These are phyloP conservation scores for Backusella luteola DNA, from an alignment of 192 early-diverging fungal species.

Conservation along the genomic window DNA sequence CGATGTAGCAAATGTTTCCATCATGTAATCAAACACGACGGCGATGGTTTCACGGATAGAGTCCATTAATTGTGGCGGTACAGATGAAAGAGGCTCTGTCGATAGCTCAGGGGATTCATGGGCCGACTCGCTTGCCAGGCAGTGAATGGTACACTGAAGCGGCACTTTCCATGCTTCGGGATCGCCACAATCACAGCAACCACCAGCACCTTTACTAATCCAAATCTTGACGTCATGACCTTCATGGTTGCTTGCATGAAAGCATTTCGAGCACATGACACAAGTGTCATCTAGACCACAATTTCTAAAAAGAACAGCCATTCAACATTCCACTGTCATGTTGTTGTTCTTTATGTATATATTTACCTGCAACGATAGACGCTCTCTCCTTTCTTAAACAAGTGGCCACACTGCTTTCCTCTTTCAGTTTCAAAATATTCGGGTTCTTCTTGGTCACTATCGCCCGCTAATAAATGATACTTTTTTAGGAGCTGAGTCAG, in stretches of 20 bases:
- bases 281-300: constrained; percentile 97
- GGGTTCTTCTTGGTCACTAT: constrained; percentile 16
- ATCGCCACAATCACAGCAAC: constrained; percentile 99
- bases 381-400: constrained; percentile 90
- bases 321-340: neutral
- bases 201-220: constrained; percentile 78
- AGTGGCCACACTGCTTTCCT: constrained; percentile 90
- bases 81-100: constrained; percentile 15
- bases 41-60: constrained; percentile 80
- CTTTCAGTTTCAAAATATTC: constrained; percentile 73
- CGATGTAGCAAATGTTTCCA: constrained; percentile 77
- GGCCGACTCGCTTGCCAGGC: constrained; percentile 4
- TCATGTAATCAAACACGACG: constrained; percentile 87
- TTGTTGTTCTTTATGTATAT: neutral
- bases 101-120: neutral
- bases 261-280: constrained; percentile 92
- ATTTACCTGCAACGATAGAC: constrained; percentile 90
- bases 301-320: constrained; percentile 52
- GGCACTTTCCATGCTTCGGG: constrained; percentile 92
- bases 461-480: constrained; percentile 10
- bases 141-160: constrained; percentile 86
- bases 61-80: constrained; percentile 57
- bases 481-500: constrained; percentile 16
- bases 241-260: constrained; percentile 87
- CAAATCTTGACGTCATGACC: constrained; percentile 92